Evolutionary conservation across 805 yeast species (phyloP).

Genomic region (Saccharomycopsis fibuligera): DNA sequence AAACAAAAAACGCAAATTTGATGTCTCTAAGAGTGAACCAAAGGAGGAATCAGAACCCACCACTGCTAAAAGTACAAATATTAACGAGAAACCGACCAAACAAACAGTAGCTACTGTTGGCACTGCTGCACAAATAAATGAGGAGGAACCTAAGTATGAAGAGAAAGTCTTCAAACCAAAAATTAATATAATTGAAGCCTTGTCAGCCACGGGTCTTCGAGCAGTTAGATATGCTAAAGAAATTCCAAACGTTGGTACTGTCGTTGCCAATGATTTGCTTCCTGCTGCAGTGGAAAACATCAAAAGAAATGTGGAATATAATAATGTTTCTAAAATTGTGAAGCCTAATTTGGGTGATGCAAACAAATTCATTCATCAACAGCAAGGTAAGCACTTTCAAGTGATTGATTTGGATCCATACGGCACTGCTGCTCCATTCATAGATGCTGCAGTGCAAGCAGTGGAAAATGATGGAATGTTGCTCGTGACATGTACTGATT

Average conservation of each 20-base stretch:
- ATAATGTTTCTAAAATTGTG: slow-evolving; percentile 52
- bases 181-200: slow-evolving; percentile 76
- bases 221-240: slow-evolving; percentile 93
- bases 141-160: too few species aligned
- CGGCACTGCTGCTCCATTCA: slow-evolving; percentile 94
- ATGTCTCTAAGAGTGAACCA: slow-evolving; percentile 23
- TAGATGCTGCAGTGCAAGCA: slow-evolving; percentile 84
- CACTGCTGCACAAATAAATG: too few species aligned
- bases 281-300: slow-evolving; percentile 83
- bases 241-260: slow-evolving; percentile 63
- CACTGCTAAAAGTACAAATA: slow-evolving; percentile 4
- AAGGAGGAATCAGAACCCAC: slow-evolving; percentile 7
- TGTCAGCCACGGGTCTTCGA: slow-evolving; percentile 91
- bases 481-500: slow-evolving; percentile 91
- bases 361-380: slow-evolving; percentile 65
- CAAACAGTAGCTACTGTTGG: neutral
- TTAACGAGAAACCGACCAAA: neutral
- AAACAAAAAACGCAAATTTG: slow-evolving; percentile 25
- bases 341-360: slow-evolving; percentile 82
- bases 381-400: slow-evolving; percentile 51
- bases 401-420: slow-evolving; percentile 94
- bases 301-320: slow-evolving; percentile 60
- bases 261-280: slow-evolving; percentile 86
- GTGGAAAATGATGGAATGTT: slow-evolving; percentile 81
- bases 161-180: slow-evolving; percentile 32